Evolutionary conservation across 108 stramenopile genomes (phyloP), one percentile per base, ranked within the genome.

Genomic region (Cylindrotheca closterium): DNA sequence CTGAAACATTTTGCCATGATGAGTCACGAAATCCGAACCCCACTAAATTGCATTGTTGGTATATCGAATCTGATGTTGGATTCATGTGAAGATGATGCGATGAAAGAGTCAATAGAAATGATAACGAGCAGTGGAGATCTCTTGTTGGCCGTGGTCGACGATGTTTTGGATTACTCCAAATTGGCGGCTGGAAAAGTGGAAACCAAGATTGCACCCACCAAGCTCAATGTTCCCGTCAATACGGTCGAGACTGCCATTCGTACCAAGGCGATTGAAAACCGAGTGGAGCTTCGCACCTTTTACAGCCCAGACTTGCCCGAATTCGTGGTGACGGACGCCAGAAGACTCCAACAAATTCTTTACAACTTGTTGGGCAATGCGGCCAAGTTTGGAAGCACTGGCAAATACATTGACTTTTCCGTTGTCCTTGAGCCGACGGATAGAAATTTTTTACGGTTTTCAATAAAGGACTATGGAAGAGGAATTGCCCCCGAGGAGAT

Each of bases 351-450:
- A 37, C 78, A 79, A 30, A 79, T 79, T 49, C 65, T 79, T 2
- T 79, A 71, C 63, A 79, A 79, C 56, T 37, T 79, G 48, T 56
- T 74, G 25, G 69, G 73, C 21, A 79, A 79, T 50, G 73, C 78
- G 19, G 51, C 74, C 63, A 79, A 79, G 48, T 79, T 74, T 48
- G 63, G 69, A 21, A 63, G 47, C 28, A 63, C 56, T 27, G 63
- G 51, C 10, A 49, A 73, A 29, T 18, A 42, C 2, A 58, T 79
- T 12, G 69, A 79, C 5, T 51, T 79, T n/a, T 15, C 0, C 19
- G 49, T 71, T 32, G 58, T 19, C 2, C 7, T 58, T 2, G 33
- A 32, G 22, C 29, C 17, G 8, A 37, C 58, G 12, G 19, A 22
- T 3, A 34, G 32, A 8, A 34, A 58, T 23, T 18, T 37, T 21